Base-by-base conservation (phyloP, 352 stramenopile genomes). In the Globisporangium barbulae region DNA sequence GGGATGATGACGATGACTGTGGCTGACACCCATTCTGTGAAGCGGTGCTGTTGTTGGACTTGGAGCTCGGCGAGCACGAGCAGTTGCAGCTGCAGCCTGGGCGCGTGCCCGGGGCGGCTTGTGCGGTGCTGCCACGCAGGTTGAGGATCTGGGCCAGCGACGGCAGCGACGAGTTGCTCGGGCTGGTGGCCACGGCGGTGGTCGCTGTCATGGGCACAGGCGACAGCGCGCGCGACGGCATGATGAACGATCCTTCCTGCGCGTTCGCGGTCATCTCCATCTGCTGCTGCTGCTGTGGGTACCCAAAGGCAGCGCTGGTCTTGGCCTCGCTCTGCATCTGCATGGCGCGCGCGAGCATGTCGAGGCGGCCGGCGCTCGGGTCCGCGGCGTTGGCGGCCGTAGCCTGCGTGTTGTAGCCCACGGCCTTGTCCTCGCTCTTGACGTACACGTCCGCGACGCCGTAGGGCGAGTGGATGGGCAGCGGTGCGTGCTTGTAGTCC, bases 81-180 rank as follows among this genome's bases (percentile, higher is more conserved):
- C 59, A 71, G 33, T 70, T 71, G 53, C 65, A 71, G 37, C 25
- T 70, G 63, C 65, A 71, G 39, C 63, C 58, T 19, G 60, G 45
- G 22, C 65, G 62, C 4, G 63, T 44, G 6, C 22, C 47, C 15
- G 9, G 45, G 3, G 45, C 22, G 5, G 19, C n/a, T 54, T 63
- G 49, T 13, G 63, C 30, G 15, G 41, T 12, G 30, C 53, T 65
- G 0, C 78, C 80, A n/a, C 76, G 73, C 4, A 92, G 71, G 59
- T 92, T 83, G 52, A 92, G 60, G 59, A 92, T 92, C 71, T 92
- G 67, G 1, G 83, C 75, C 21, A 92, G 67, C 6, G 83, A 88
- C 33, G 83, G 83, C 55, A 92, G 63, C 22, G 83, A 75, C 45
- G 70, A 79, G 70, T 77, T 88, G 41, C 68, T 68, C 39, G 80